phyloP scores from a whole-genome alignment of 192 early-diverging fungal species.

The Coemansia sp. region DNA sequence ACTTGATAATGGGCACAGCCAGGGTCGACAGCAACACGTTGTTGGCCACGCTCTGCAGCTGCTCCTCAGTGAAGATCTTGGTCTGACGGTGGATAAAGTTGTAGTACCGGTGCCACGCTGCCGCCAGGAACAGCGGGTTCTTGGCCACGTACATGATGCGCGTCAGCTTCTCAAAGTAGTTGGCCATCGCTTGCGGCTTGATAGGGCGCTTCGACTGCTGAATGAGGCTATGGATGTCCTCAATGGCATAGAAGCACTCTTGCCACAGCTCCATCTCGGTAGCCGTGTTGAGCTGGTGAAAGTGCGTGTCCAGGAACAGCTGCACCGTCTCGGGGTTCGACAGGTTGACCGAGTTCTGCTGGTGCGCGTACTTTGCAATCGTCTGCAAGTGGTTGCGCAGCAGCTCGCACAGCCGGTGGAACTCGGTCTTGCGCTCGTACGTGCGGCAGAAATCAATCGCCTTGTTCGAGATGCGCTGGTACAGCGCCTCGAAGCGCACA shows the following conservation, averaged over 20 bases:
- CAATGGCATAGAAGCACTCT: constrained; percentile 94
- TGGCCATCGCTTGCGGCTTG: constrained; percentile 93
- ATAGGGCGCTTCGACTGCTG: constrained; percentile 87
- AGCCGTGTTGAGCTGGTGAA: constrained; percentile 92
- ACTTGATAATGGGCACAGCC: constrained; percentile 93
- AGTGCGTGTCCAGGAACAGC: constrained; percentile 93
- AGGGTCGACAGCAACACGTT: constrained; percentile 91
- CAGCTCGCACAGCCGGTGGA: constrained; percentile 96
- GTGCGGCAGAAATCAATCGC: constrained; percentile 96
- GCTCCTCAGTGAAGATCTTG: constrained; percentile 79
- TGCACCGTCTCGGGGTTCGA: constrained; percentile 95
- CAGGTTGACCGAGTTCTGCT: constrained; percentile 90
- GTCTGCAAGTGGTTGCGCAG: constrained; percentile 91
- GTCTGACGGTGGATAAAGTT: constrained; percentile 70
- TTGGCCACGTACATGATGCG: constrained; percentile 95
- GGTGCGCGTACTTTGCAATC: constrained; percentile 84
- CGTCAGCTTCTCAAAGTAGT: constrained; percentile 98
- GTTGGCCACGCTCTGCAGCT: constrained; percentile 87
- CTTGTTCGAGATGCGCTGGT: constrained; percentile 86
- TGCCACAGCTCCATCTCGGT: constrained; percentile 99
- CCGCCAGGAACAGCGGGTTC: constrained; percentile 97
- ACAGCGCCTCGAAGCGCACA: constrained; percentile 86
- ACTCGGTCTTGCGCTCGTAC: constrained; percentile 96
- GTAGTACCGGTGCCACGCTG: constrained; percentile 93
- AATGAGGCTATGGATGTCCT: constrained; percentile 95